Conservation (phyloP, 2,329 filamentous ascomycete genomes). For the Ophiognomonia clavigignenti-juglandacearum region DNA sequence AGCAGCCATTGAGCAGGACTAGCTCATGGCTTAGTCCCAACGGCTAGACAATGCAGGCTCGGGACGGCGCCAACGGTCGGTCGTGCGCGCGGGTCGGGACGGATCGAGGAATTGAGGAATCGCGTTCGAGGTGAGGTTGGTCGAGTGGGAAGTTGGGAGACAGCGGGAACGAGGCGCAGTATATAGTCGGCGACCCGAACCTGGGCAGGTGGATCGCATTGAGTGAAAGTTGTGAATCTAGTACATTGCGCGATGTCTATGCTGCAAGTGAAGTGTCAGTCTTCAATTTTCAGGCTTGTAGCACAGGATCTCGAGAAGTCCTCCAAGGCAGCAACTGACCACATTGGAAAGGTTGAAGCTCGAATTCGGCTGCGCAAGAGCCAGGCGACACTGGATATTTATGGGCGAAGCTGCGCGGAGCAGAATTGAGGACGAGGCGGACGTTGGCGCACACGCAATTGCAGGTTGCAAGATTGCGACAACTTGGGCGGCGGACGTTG, state of each 20-base stretch:
- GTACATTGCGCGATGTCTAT: conserved; percentile 27
- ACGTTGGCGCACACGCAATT: conserved; percentile 9
- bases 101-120: conserved; percentile 1
- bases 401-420: neutral
- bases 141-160: conserved; percentile 10
- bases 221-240: conserved; percentile 20
- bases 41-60: conserved; percentile 14
- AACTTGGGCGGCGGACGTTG: neutral
- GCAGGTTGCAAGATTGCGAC: conserved; percentile 9
- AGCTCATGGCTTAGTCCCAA: conserved; percentile 27
- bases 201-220: conserved; percentile 31
- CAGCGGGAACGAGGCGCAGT: conserved; percentile 5
- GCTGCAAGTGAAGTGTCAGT: conserved; percentile 8
- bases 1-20: conserved; percentile 45
- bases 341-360: conserved; percentile 5
- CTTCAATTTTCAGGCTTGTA: conserved; percentile 5
- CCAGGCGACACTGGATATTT: conserved; percentile 14
- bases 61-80: conserved; percentile 1
- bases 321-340: conserved; percentile 15
- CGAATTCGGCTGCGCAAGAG: neutral
- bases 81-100: neutral
- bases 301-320: neutral
- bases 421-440: conserved; percentile 7
- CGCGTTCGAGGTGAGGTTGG: conserved; percentile 15
- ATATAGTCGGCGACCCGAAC: conserved; percentile 23